phyloP scores from a whole-genome alignment of 208 protist genomes.

The Lotmaria passim region DNA sequence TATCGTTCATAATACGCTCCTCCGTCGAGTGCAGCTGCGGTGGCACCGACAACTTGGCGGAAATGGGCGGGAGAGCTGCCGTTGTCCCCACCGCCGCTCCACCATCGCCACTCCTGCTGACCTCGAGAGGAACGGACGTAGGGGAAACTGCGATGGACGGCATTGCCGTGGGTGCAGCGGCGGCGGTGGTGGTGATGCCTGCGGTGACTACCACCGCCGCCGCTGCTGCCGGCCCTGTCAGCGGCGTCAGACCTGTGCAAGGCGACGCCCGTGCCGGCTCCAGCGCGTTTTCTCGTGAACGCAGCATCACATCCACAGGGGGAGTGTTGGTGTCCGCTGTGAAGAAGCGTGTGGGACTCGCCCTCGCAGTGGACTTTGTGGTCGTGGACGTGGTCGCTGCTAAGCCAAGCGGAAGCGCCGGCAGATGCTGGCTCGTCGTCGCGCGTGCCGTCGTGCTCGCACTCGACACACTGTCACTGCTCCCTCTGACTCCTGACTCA shows the following conservation, averaged over 20 bases:
- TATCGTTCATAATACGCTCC: conserved; percentile 22
- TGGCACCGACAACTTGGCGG: background rate
- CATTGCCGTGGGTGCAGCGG: background rate
- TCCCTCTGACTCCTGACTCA: background rate
- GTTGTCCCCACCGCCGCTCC: background rate
- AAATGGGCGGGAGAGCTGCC: conserved; percentile 7
- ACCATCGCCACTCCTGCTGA: too few relatives aligned
- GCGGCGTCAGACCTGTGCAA: too few relatives aligned
- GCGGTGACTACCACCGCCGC: background rate
- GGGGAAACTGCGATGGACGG: background rate
- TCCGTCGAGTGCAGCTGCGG: conserved; percentile 30
- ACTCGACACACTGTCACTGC: background rate
- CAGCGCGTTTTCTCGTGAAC: too few relatives aligned
- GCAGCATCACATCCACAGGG: too few relatives aligned
- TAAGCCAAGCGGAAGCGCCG: background rate
- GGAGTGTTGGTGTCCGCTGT: background rate
- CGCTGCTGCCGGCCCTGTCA: too few relatives aligned
- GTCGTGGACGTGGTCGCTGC: too few relatives aligned
- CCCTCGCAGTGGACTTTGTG: background rate
- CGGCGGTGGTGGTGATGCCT: background rate
- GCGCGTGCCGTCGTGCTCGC: background rate
- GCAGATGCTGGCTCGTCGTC: background rate
- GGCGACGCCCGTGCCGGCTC: too few relatives aligned
- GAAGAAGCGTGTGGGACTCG: background rate
- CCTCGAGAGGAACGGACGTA: background rate